Percentiles rank a stretch among this genome's conserved stretches.
Evolutionary conservation across 2,329 filamentous ascomycete species (phyloP).

Genomic region (Calonectria hongkongensis): DNA sequence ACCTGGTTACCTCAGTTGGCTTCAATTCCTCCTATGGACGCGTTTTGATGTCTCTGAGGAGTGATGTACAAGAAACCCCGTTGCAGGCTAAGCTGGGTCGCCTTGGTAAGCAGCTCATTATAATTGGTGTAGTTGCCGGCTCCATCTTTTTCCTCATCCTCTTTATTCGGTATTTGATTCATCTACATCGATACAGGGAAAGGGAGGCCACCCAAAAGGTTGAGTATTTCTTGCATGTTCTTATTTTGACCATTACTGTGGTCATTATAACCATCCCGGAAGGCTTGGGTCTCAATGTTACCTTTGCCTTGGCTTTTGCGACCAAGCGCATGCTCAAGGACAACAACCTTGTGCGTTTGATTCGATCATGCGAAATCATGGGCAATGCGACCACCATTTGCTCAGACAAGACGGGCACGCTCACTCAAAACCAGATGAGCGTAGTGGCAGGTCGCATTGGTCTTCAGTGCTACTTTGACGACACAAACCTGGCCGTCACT

Average conservation of each 20-base stretch:
- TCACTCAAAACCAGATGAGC: constrained; percentile 79
- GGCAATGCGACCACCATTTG: constrained; percentile 79
- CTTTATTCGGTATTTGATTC: constrained; percentile 63
- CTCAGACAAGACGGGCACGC: constrained; percentile 80
- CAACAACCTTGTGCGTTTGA: constrained; percentile 76
- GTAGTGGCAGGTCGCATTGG: constrained; percentile 75
- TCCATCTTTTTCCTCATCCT: constrained; percentile 64
- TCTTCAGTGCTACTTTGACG: constrained; percentile 60
- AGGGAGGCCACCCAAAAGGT: constrained; percentile 69
- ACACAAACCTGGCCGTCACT: constrained; percentile 53
- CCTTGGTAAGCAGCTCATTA: constrained; percentile 83
- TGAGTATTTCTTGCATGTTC: constrained; percentile 74
- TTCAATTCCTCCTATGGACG: constrained; percentile 85
- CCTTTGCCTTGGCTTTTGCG: constrained; percentile 77
- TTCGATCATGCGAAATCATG: constrained; percentile 78
- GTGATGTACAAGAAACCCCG: constrained; percentile 86
- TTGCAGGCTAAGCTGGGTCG: constrained; percentile 86
- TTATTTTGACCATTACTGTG: constrained; percentile 75
- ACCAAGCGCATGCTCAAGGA: constrained; percentile 78
- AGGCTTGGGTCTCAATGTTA: constrained; percentile 76
- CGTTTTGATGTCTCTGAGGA: constrained; percentile 85
- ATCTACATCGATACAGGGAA: constrained; percentile 58
- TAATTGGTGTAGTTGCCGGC: constrained; percentile 64
- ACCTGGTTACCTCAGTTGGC: constrained; percentile 84
- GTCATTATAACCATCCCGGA: constrained; percentile 77